phyloP scores from a whole-genome alignment of 2,329 filamentous ascomycete species.

The Trichoderma sp. region DNA sequence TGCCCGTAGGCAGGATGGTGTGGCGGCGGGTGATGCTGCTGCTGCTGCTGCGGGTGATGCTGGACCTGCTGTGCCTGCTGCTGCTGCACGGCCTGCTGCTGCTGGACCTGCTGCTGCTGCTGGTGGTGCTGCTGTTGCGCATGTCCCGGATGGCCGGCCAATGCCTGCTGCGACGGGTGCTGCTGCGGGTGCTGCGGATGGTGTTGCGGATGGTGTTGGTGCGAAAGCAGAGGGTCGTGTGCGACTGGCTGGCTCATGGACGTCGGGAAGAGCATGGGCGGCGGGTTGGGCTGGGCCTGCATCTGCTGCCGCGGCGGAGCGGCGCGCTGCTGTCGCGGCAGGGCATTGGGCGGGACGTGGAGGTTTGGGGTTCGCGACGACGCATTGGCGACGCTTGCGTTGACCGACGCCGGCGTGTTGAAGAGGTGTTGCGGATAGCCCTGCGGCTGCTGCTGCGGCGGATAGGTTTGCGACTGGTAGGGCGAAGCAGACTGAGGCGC shows the following conservation, averaged over 20 bases:
- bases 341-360: constrained; percentile 48
- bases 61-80: constrained; percentile 25
- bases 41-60: constrained; percentile 29
- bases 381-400: constrained; percentile 48
- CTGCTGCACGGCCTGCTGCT: constrained; percentile 25
- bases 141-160: constrained; percentile 30
- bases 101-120: constrained; percentile 28
- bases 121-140: constrained; percentile 33
- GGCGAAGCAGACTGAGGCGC: constrained; percentile 53
- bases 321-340: constrained; percentile 45
- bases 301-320: constrained; percentile 47
- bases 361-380: constrained; percentile 43
- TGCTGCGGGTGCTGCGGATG: constrained; percentile 36
- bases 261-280: constrained; percentile 38
- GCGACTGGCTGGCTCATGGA: constrained; percentile 42
- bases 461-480: constrained; percentile 53
- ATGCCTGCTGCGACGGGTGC: constrained; percentile 29
- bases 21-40: constrained; percentile 29
- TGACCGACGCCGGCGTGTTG: constrained; percentile 44
- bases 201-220: constrained; percentile 34
- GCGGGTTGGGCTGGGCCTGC: constrained; percentile 38
- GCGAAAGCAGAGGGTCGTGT: constrained; percentile 43
- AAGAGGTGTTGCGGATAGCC: constrained; percentile 54
- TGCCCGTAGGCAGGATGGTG: constrained; percentile 19
- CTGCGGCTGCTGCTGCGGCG: constrained; percentile 49